Evolutionary conservation across 2,329 filamentous ascomycete species (phyloP), one percentile per base, ranked within the genome.

Genomic region (Malbranchea zuffiana): DNA sequence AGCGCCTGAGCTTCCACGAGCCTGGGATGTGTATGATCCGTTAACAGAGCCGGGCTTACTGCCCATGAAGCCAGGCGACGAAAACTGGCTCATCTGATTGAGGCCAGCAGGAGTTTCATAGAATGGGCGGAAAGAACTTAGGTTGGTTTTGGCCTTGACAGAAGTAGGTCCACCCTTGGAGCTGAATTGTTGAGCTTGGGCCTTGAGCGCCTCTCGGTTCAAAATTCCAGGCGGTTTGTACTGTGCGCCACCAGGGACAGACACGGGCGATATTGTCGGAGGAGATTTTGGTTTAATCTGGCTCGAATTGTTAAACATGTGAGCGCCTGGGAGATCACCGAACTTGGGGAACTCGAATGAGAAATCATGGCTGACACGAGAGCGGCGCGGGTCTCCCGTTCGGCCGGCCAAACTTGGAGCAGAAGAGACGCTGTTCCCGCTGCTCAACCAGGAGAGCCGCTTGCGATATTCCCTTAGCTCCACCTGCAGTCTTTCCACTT

Each of bases 321-420:
- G 68, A 3, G 65, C 60, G 18, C 65, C 66, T 13, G 74, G 72
- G 17, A 92, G 71, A 41, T 78, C 72, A 31, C 90, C 90, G 52
- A 98, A 96, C 55, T 82, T 87, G 46, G 90, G 88, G 47, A 96
- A 96, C 48, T 96, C 88, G 50, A 98, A 96, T 48, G 88, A 80
- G 55, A 96, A 96, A 55, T 81, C 86, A 56, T 82, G 80, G 24
- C 26, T 31, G 19, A 18, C 11, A 47, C 76, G 79, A 57, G 50
- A 70, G 64, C 51, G 71, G 66, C 58, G 62, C 15, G 52, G 60
- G 40, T 65, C 59, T 51, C 57, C 57, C 20, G 60, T 60, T 10
- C 67, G 68, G 42, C 66, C 62, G 16, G 63, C 57, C 35, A 58
- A 29, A 12, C 35, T 47, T 4, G 58, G 56, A 25, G 69, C 60